These are phyloP conservation scores for Globisporangium carolinianum DNA, from an alignment of 352 stramenopile genomes.

Conservation along the genomic window DNA sequence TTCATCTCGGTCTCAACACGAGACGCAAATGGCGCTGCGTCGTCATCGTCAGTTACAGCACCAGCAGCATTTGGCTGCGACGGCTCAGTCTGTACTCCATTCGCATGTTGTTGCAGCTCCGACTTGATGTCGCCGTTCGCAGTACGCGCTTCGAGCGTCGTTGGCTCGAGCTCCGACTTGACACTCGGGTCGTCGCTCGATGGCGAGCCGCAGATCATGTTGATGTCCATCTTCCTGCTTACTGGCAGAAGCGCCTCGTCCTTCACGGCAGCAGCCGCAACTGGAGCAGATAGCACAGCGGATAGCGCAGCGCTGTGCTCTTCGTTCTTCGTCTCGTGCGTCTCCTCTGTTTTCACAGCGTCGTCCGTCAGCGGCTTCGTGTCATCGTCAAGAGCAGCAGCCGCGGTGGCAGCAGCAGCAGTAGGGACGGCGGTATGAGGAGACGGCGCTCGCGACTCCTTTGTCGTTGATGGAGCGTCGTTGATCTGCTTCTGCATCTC, in stretches of 20 bases:
- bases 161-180: slow-evolving; percentile 1
- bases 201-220: slow-evolving; percentile 21
- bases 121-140: background rate
- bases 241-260: slow-evolving; percentile 6
- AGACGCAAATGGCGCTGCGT: no score
- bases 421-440: no score
- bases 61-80: no score
- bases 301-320: background rate
- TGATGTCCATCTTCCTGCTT: slow-evolving; percentile 45
- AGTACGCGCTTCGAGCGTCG: background rate
- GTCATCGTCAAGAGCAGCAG: background rate
- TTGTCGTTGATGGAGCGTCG: background rate
- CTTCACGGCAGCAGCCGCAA: background rate
- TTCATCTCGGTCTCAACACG: background rate
- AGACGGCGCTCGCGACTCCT: background rate
- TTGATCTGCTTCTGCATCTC: background rate
- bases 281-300: background rate
- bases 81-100: no score
- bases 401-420: background rate
- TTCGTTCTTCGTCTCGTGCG: background rate
- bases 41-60: no score
- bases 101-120: no score
- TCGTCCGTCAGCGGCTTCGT: background rate
- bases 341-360: background rate
- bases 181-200: slow-evolving; percentile 15